Base-by-base conservation (phyloP, 768 basidiomycete genomes). In the Calocera viscosa region DNA sequence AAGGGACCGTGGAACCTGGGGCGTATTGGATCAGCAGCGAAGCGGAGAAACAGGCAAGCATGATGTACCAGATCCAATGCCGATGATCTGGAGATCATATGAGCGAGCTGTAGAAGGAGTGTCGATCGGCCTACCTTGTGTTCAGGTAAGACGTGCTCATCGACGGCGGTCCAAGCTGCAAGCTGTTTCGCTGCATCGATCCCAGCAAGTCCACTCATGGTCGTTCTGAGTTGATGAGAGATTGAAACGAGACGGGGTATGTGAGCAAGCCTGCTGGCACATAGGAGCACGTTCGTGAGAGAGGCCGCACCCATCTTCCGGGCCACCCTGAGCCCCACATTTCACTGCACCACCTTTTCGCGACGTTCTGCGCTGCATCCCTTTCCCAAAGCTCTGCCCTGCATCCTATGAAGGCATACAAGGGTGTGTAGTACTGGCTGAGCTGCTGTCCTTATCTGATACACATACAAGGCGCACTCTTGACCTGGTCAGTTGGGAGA, bases 151-250 rank as follows among this genome's bases (percentile, higher is more conserved):
- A 99, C 82, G 77, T 97, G 89, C 64, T 85, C 82, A 74, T 98
- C 95, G 1, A 99, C 95, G 0, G 96, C 96, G 0, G 90, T 89
- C 77, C 85, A 94, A 1, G 96, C 96, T 10, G 96, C 96, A 19
- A 95, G 81, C 65, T 84, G 82, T 77, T 99, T 99, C 19, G 93
- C 86, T 65, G 82, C 81, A 72, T 98, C 95, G 41, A 98, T 77
- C 30, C 73, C 74, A 17, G 26, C 19, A 7, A 49, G 43, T 47
- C 19, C 43, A 47, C 43, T 47, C 43, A 47, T 47, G 43, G 7
- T 47, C 8, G 24, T 24, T 47, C 43, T 47, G 19, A 47, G 16
- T 24, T 24, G 43, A 19, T 7, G 43, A 17, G 24, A 47, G 16
- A 47, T 19, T 24, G 43, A 47, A 24, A 19, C 24, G 24, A 24